Base-by-base conservation (phyloP, 2,329 filamentous ascomycete species). In the Aspergillus tanneri region DNA sequence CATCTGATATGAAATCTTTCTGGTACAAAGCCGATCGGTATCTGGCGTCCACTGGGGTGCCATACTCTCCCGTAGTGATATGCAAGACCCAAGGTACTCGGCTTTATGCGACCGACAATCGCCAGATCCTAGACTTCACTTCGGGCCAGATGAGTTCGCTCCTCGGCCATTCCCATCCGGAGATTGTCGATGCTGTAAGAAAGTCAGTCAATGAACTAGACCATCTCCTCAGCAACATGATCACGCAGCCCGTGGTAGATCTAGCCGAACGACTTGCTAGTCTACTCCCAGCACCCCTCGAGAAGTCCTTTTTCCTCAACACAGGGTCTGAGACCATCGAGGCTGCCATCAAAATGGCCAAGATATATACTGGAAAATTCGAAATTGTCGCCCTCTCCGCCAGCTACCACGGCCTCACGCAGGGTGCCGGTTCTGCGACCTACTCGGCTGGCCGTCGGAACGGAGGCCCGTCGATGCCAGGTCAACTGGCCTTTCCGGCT, bases 261-360 rank as follows among this genome's bases (percentile, higher is more conserved):
- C 71, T 83, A 0, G 79, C 72, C 0, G 72, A 79, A 53, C 72
- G 75, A 1, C 67, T 84, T 4, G 77, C 74, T 12, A 62, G 63
- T 1, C 60, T 78, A 2, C 70, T 82, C 2, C 80, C 80, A 0
- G 43, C 47, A 0, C 56, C 62, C 0, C 66, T 84, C 0, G 75
- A 80, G 50, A 78, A 79, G 51, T 74, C 80, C 0, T 77, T 83
- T 58, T 84, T 84, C 52, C 69, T 83, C 8, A 79, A 71, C 42
- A 84, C 81, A 0, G 81, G 81, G 1, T 75, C 72, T 2, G 80
- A 84, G 60, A 76, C 71, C 36, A 81, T 76, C 50, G 83, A 87
- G 54, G 81, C 81, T 3, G 83, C 83, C 2, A 82, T 86, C 48
- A 80, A 82, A 47, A 73, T 86, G 55, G 83, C 83, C 3, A 86